Base-by-base conservation (phyloP, 2,329 filamentous ascomycete genomes). In the Aspergillus novofumigatus region DNA sequence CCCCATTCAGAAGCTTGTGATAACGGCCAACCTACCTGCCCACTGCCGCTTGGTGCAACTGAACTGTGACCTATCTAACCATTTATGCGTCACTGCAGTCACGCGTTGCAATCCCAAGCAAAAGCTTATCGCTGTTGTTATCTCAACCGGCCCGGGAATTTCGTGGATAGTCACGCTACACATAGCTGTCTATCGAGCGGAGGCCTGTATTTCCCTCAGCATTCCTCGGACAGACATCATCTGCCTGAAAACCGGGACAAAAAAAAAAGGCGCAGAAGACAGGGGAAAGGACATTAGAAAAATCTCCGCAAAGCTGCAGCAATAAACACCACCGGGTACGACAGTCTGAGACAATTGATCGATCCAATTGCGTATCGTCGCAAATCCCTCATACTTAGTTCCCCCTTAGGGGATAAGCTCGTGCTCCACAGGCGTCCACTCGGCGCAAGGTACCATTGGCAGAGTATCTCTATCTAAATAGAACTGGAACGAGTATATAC, bases 351-450 rank as follows among this genome's bases (percentile, higher is more conserved):
- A 59, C 61, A 59, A 58, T 58, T 62, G 53, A 52, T 54, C 63
- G 51, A 58, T 56, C 53, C 58, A 50, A 53, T 61, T 54, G 55
- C 48, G 53, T 53, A 49, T 53, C 51, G 53, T 38, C 53, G 63
- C 64, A 67, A 64, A 69, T 69, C 66, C 67, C 68, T 69, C 65
- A 68, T 61, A 59, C 59, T 58, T 62, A 14, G 44, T 61, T 60
- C 60, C 56, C 57, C 61, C 67, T 62, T 52, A 64, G 58, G 62
- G 64, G 63, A 60, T 47, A 57, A 56, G 56, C 51, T 65, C 55
- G 63, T 65, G 61, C 62, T 70, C 67, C 68, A 70, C 68, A 51
- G 29, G 52, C 49, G 49, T 59, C 56, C 52, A 41, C 56, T 42
- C 48, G 49, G 54, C 57, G 63, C 60, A 65, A 59, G 62, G 58